phyloP scores from a whole-genome alignment of 495 filamentous ascomycete genomes.

The Xylaria grammica region DNA sequence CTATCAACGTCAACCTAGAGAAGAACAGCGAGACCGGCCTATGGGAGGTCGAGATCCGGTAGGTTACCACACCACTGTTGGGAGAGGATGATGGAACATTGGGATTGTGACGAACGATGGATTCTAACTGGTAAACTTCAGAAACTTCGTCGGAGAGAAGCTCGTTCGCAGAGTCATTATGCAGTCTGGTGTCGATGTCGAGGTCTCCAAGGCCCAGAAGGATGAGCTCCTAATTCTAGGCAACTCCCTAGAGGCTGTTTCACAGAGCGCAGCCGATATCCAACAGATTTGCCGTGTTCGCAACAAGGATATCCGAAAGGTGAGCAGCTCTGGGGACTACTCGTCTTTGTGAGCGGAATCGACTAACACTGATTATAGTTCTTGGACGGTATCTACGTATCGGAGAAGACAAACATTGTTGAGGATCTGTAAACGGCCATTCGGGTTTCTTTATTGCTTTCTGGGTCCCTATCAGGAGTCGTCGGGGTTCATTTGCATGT shows the following conservation, averaged over 20 bases:
- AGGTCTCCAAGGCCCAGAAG: conserved; percentile 89
- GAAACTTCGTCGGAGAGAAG: conserved; percentile 99
- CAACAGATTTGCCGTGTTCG: conserved; percentile 98
- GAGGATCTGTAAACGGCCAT: conserved; percentile 59
- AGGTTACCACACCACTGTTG: conserved; percentile 42
- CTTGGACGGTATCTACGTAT: conserved; percentile 99
- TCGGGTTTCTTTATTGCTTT: conserved; percentile 46
- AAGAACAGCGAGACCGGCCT: conserved; percentile 90
- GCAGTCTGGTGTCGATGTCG: conserved; percentile 86
- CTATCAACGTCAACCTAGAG: conserved; percentile 99
- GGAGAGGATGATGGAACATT: background rate
- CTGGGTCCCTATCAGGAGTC: conserved; percentile 49
- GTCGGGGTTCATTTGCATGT: conserved; percentile 65
- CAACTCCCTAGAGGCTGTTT: conserved; percentile 95
- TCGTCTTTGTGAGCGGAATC: background rate
- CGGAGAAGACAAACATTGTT: conserved; percentile 91
- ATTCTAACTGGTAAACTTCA: conserved; percentile 41
- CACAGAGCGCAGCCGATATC: conserved; percentile 97
- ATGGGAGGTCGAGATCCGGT: conserved; percentile 96
- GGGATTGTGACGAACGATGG: conserved; percentile 1
- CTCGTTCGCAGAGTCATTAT: conserved; percentile 90
- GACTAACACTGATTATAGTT: conserved; percentile 63
- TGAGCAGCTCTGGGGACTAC: conserved; percentile 36
- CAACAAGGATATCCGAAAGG: conserved; percentile 99
- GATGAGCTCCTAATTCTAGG: conserved; percentile 92